Percentiles rank a stretch among this genome's conserved stretches.
These are phyloP conservation scores for Penicillium sp. DNA, from an alignment of 2,329 filamentous ascomycete species.

Conservation along the genomic window DNA sequence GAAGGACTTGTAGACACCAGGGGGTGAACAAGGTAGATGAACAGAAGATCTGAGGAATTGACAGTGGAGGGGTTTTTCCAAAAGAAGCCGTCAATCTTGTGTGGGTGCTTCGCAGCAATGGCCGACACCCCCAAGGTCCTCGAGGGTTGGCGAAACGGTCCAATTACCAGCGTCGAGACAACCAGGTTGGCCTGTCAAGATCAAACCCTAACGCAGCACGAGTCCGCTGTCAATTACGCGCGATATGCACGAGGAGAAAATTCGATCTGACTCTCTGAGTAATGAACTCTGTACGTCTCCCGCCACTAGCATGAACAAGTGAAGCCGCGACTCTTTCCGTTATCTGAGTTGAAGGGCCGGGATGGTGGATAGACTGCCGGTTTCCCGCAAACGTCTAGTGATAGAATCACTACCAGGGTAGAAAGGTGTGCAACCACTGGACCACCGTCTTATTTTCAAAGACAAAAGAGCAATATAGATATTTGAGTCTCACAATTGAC, in stretches of 20 bases:
- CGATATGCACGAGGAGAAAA: constrained; percentile 4
- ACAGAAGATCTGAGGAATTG: constrained; percentile 8
- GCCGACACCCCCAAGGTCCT: constrained; percentile 30
- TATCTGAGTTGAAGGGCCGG: background rate
- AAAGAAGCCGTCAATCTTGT: constrained; percentile 7
- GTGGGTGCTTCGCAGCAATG: constrained; percentile 19
- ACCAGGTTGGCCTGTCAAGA: constrained; percentile 23
- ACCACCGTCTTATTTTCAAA: background rate
- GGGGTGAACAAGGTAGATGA: constrained; percentile 17
- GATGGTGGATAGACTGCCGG: background rate
- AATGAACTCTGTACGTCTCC: constrained; percentile 4
- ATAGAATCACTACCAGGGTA: background rate
- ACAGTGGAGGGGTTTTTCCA: constrained; percentile 13
- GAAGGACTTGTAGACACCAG: constrained; percentile 20
- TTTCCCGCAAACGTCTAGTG: constrained; percentile 7
- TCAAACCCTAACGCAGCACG: constrained; percentile 12
- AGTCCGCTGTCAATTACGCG: constrained; percentile 7
- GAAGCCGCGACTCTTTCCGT: constrained; percentile 1
- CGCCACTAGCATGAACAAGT: background rate
- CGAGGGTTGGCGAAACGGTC: constrained; percentile 20
- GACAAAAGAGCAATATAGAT: background rate
- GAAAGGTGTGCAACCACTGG: background rate
- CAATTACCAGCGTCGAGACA: constrained; percentile 17
- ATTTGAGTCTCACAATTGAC: background rate
- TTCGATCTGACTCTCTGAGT: constrained; percentile 2